Conservation (phyloP, 1,284 basidiomycete species). For the Fomitopsis pinicola region DNA sequence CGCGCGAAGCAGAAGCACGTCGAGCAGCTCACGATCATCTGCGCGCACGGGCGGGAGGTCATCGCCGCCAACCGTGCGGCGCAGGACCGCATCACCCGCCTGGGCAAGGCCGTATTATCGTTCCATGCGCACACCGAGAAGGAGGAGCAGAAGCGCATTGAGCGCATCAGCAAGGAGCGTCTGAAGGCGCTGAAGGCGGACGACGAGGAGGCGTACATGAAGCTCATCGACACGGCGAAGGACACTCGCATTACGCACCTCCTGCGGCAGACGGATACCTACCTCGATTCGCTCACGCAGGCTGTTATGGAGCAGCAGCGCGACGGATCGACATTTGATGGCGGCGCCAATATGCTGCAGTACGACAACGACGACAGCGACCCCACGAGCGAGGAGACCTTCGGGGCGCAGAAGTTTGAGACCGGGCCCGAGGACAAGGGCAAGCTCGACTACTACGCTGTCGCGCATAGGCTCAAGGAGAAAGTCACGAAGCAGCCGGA, state of each 20-base stretch:
- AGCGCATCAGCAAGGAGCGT: constrained; percentile 97
- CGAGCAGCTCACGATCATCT: constrained; percentile 89
- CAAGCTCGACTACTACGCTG: constrained; percentile 96
- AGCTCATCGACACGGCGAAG: constrained; percentile 98
- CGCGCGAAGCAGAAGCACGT: constrained; percentile 96
- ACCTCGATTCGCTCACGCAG: constrained; percentile 92
- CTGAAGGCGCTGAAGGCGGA: constrained; percentile 96
- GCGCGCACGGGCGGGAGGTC: constrained; percentile 79
- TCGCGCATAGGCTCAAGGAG: constrained; percentile 93
- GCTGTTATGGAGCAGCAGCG: constrained; percentile 94
- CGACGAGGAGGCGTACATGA: constrained; percentile 99
- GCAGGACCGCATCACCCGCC: constrained; percentile 77
- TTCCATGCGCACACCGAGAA: constrained; percentile 93
- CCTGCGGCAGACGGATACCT: constrained; percentile 90
- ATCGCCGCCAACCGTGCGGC: constrained; percentile 58
- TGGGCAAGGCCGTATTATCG: constrained; percentile 82
- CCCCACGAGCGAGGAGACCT: constrained; percentile 83
- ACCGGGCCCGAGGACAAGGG: constrained; percentile 60
- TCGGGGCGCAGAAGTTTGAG: constrained; percentile 73
- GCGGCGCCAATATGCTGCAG: constrained; percentile 4
- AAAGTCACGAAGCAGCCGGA: constrained; percentile 80
- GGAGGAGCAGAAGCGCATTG: constrained; percentile 98
- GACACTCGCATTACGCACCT: constrained; percentile 99
- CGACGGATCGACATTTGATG: constrained; percentile 44
- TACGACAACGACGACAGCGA: constrained; percentile 38